Percentiles rank a stretch among this genome's conserved stretches.
Conservation (phyloP, 1,139 yeast species). For the Magnusiomyces magnusii region DNA sequence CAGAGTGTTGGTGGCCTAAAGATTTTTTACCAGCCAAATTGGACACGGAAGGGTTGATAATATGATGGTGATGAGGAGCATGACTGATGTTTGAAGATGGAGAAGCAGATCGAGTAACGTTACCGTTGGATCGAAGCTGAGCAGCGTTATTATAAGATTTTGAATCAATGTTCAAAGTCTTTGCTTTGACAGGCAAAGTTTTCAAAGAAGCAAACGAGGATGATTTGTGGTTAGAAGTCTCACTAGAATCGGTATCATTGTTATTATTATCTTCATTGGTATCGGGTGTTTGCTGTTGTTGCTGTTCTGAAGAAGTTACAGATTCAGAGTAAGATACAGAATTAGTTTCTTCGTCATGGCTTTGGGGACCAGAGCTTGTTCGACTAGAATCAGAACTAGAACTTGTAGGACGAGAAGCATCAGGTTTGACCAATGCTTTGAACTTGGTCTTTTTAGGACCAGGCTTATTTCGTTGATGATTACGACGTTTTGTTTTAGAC, state of each 20-base stretch:
- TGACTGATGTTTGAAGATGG: background rate
- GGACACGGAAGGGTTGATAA: background rate
- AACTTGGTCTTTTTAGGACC: background rate
- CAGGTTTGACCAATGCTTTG: background rate
- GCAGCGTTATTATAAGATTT: background rate
- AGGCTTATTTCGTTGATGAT: background rate
- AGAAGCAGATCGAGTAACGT: too few species aligned
- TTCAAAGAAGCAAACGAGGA: constrained; percentile 72
- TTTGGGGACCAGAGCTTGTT: background rate
- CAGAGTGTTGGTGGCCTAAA: background rate
- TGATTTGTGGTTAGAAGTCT: constrained; percentile 32
- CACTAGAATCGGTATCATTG: too few species aligned
- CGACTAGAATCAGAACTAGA: too few species aligned
- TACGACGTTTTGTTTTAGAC: background rate
- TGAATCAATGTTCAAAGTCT: background rate
- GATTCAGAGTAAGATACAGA: background rate
- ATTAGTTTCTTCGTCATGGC: background rate
- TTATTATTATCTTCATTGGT: too few species aligned
- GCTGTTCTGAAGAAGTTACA: background rate
- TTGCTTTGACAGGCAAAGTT: constrained; percentile 32
- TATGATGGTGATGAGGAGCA: background rate
- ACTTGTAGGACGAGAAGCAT: background rate
- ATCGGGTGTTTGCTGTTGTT: background rate
- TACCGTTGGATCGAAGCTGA: too few species aligned
- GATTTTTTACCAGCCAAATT: background rate